Conservation (phyloP, 1,139 yeast genomes). For the Yamadazyma buinensis region DNA sequence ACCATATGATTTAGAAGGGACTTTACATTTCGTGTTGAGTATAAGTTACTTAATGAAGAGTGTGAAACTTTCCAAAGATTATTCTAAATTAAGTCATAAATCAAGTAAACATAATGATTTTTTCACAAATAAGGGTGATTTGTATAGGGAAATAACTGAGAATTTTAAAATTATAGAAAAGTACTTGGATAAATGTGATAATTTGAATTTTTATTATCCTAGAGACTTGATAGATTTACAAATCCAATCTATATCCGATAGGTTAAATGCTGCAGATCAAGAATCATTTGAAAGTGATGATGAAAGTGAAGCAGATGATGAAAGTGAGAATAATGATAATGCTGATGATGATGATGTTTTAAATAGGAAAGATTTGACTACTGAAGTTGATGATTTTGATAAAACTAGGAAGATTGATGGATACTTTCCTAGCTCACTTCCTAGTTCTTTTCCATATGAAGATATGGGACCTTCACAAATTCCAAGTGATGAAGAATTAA, state of each 20-base stretch:
- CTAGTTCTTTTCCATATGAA: too few relatives aligned
- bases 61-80: constrained; percentile 12
- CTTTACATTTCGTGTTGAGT: constrained; percentile 30
- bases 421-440: too few relatives aligned
- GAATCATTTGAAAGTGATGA: constrained; percentile 7
- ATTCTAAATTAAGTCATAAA: constrained; percentile 2
- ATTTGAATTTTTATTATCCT: constrained; percentile 28
- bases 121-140: constrained; percentile 10
- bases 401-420: too few relatives aligned
- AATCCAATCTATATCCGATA: constrained; percentile 5
- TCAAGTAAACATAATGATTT: neutral
- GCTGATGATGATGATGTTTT: neutral
- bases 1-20: constrained; percentile 45
- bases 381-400: too few relatives aligned
- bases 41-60: constrained; percentile 24
- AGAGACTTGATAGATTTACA: constrained; percentile 18
- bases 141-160: constrained; percentile 8
- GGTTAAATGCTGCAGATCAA: constrained; percentile 2
- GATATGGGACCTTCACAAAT: neutral
- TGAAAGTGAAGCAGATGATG: constrained; percentile 1
- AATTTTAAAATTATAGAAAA: constrained; percentile 17
- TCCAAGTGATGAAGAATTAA: constrained; percentile 10
- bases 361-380: too few relatives aligned
- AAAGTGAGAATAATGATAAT: neutral
- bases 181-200: constrained; percentile 26